Percentiles rank a stretch among this genome's conserved stretches.
Evolutionary conservation across 306 rosid species (phyloP).

Genomic region (Mimosa bimucronata): DNA sequence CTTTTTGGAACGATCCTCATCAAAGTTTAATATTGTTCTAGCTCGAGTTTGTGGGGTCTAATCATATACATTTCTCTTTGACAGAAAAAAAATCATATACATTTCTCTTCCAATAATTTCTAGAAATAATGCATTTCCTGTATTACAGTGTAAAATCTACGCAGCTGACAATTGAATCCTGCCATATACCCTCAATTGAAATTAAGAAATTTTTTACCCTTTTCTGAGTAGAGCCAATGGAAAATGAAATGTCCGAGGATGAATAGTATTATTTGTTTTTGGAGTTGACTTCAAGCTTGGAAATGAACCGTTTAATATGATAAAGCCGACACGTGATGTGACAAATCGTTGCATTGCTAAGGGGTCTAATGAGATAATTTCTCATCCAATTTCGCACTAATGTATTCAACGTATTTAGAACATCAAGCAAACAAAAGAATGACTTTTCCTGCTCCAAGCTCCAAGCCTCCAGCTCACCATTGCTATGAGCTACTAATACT

Average conservation of each 20-base stretch:
- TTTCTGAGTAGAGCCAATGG: background rate
- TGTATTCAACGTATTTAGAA: background rate
- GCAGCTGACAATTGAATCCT: background rate
- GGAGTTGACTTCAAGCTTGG: constrained; percentile 35
- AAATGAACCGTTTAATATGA: constrained; percentile 35
- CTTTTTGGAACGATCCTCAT: background rate
- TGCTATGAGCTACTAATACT: too few species aligned
- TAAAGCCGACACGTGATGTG: constrained; percentile 11
- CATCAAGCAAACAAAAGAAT: background rate
- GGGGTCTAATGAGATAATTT: too few species aligned
- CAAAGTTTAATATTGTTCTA: background rate
- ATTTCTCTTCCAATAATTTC: background rate
- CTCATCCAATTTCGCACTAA: background rate
- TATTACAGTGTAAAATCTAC: background rate
- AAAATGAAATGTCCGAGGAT: background rate
- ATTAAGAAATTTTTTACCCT: too few species aligned
- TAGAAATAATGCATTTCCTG: background rate
- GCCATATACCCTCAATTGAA: background rate
- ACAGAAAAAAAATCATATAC: too few species aligned
- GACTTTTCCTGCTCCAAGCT: too few species aligned
- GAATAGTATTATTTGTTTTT: background rate
- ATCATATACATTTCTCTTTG: background rate
- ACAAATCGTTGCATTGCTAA: background rate
- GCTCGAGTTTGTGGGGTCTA: background rate
- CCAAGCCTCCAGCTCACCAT: too few species aligned